Percentiles rank a stretch among this genome's conserved stretches.
Conservation (phyloP, 169 alveolate species). For the Eimeria mitis region DNA sequence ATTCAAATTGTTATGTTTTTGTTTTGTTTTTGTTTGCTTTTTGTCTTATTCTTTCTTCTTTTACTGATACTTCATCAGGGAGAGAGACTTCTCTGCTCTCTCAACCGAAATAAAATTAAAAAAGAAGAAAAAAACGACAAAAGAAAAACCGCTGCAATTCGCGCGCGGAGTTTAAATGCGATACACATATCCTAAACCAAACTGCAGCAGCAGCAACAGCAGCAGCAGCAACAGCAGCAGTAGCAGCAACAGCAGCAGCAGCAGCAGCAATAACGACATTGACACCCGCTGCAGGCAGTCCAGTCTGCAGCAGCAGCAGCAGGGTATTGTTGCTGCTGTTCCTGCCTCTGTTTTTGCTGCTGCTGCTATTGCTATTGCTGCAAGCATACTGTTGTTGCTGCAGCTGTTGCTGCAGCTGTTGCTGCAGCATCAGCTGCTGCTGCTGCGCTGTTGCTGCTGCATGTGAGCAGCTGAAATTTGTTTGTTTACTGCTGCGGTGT, state of each 20-base stretch:
- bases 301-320: neutral
- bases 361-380: neutral
- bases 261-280: neutral
- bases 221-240: neutral
- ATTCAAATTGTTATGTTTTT: too few relatives aligned
- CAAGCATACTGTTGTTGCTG: neutral
- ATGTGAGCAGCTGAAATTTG: too few relatives aligned
- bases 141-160: neutral
- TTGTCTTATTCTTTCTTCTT: too few relatives aligned
- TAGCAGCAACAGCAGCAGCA: neutral
- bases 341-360: neutral
- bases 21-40: too few relatives aligned
- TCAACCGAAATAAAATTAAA: neutral
- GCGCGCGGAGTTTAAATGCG: neutral
- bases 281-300: neutral
- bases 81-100: too few relatives aligned
- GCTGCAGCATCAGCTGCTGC: conserved; percentile 13
- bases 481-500: conserved; percentile 73
- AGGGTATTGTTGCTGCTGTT: neutral
- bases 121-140: neutral
- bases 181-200: neutral
- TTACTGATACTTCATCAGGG: too few relatives aligned
- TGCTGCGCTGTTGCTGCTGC: too few relatives aligned
- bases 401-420: conserved; percentile 19
- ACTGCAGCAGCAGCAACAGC: neutral